phyloP scores from a whole-genome alignment of 371 early-diverging fungal genomes.

The Lichtheimia ramosa region DNA sequence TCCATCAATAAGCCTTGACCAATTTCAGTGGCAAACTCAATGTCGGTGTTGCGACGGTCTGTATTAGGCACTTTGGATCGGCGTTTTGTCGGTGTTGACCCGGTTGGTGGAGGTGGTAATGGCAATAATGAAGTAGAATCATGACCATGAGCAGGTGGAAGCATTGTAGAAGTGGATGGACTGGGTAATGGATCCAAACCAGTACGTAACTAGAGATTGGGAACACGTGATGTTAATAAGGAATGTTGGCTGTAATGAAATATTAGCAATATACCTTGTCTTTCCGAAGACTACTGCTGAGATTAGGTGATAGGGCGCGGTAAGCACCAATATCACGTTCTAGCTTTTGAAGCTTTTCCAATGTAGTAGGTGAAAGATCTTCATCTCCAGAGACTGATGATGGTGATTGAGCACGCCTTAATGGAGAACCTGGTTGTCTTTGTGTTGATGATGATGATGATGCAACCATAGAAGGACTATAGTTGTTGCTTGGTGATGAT shows the following conservation, averaged over 20 bases:
- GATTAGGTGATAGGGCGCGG: slow-evolving; percentile 22
- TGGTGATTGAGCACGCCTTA: slow-evolving; percentile 15
- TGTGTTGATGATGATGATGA: slow-evolving; percentile 11
- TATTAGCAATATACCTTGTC: slow-evolving; percentile 15
- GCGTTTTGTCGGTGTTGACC: slow-evolving; percentile 52
- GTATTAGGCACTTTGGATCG: slow-evolving; percentile 51
- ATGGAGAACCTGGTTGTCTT: slow-evolving; percentile 7
- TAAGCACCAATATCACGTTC: slow-evolving; percentile 38
- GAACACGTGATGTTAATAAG: slow-evolving; percentile 8
- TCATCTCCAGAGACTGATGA: slow-evolving; percentile 17
- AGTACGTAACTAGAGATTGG: slow-evolving; percentile 24
- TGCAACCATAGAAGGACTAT: not conserved
- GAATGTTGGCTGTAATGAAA: slow-evolving; percentile 4
- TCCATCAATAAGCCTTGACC: slow-evolving; percentile 57
- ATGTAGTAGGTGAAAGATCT: slow-evolving; percentile 25
- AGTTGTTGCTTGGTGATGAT: slow-evolving; percentile 10
- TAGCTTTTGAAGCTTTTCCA: slow-evolving; percentile 35
- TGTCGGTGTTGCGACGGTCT: slow-evolving; percentile 52
- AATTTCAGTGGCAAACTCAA: slow-evolving; percentile 57
- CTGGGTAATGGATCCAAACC: slow-evolving; percentile 49
- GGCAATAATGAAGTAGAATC: slow-evolving; percentile 39
- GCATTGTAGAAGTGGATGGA: slow-evolving; percentile 40
- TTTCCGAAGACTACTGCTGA: slow-evolving; percentile 18
- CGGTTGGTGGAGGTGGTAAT: slow-evolving; percentile 44
- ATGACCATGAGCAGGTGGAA: slow-evolving; percentile 32